Percentiles rank a stretch among this genome's conserved stretches.
phyloP scores from a whole-genome alignment of 768 basidiomycete species.

The Podaxis rugospora region DNA sequence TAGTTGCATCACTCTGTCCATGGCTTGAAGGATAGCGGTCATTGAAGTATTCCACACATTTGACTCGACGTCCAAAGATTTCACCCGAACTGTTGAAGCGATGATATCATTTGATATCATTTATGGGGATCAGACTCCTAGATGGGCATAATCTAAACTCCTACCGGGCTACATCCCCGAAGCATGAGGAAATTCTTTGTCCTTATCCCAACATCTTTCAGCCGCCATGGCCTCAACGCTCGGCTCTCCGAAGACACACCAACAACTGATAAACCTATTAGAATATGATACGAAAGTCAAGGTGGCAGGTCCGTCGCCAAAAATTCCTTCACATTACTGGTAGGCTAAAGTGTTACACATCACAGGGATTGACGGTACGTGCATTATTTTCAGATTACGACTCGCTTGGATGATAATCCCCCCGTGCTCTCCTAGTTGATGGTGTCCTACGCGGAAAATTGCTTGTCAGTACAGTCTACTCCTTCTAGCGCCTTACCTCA shows the following conservation, averaged over 20 bases:
- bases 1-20: not conserved
- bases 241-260: constrained; percentile 32
- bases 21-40: not conserved
- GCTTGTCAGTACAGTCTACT: constrained; percentile 50
- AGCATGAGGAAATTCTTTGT: not conserved
- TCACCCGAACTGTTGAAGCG: no score
- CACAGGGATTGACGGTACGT: constrained; percentile 59
- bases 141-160: not conserved
- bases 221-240: constrained; percentile 13
- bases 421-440: constrained; percentile 55
- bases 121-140: not conserved
- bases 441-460: constrained; percentile 94
- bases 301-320: constrained; percentile 69
- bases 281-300: constrained; percentile 78
- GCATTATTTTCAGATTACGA: not conserved
- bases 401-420: not conserved
- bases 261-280: constrained; percentile 55
- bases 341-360: constrained; percentile 2
- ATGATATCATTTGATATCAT: no score
- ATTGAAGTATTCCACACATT: no score
- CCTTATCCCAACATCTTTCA: not conserved
- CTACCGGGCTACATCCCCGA: not conserved
- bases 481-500: not conserved
- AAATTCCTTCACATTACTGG: not conserved
- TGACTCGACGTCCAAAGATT: no score